Base-by-base conservation (phyloP, 768 basidiomycete species). In the Melanogaster broomeanus region DNA sequence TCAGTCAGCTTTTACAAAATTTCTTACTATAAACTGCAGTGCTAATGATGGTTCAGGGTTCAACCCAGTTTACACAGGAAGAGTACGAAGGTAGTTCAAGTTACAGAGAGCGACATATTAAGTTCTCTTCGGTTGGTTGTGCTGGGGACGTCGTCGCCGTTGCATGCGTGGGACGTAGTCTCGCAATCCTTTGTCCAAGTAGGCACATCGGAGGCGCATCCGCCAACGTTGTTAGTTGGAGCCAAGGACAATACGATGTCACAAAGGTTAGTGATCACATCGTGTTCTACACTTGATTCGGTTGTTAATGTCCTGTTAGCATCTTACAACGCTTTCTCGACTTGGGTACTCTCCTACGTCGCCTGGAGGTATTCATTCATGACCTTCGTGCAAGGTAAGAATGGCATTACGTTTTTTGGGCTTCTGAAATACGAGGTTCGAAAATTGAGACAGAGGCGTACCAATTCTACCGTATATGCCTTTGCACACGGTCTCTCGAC, bases 301-400 rank as follows among this genome's bases (percentile, higher is more conserved):
- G 41, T 12, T 27, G 28, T 53, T 25, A 62, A 7, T 10, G 22
- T 49, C 22, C 2, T 44, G 22, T 16, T 52, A 90, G 88, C 64
- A 63, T 87, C 6, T 65, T 83, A 21, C 67, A 72, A 33, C 77
- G 85, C 6, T 92, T 92, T 65, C 53, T 89, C 27, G 76, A 72
- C 7, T 83, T 93, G 42, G 90, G 90, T 7, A 82, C 82, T 1
- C 64, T 84, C 3, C 62, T 88, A 34, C 81, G 89, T 40, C 79
- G 90, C 19, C 61, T 92, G 7, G 89, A 93, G 45, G 66, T 69
- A 3, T 62, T 88, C 4, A 56, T 84, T 4, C 65, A 67, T 15
- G 55, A 59, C 8, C 62, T 87, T n/a, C 77, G 81, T 41, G 53
- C 59, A 33, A 80, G 77, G 88, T 88, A 49, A 44, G 67, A 51